Conservation (phyloP, 495 filamentous ascomycete species). For the Choiromyces venosus region DNA sequence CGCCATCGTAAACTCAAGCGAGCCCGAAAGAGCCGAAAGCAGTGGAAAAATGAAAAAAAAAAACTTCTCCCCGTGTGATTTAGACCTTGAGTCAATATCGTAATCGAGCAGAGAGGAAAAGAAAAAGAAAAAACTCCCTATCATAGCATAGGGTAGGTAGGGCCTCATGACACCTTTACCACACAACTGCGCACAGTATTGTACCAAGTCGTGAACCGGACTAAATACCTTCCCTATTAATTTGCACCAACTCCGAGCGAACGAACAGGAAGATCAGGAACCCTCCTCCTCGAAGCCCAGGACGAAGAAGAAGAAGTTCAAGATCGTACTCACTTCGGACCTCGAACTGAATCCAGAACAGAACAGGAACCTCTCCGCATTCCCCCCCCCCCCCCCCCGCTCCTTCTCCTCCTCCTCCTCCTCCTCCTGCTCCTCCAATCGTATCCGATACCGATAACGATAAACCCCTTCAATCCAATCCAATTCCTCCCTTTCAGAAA, state of each 20-base stretch:
- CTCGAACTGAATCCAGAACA: not conserved
- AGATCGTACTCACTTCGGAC: not conserved
- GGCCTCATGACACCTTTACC: not conserved
- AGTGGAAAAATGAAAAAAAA: constrained; percentile 9
- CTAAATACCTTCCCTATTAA: not conserved
- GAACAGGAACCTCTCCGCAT: not conserved
- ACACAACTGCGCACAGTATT: too few relatives aligned
- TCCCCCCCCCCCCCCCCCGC: not conserved
- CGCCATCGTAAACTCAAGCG: not conserved
- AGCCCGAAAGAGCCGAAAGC: not conserved
- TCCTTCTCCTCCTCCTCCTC: not conserved
- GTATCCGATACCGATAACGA: not conserved
- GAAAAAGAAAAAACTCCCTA: not conserved
- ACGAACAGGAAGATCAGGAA: not conserved
- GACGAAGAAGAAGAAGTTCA: not conserved
- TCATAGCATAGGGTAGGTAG: too few relatives aligned
- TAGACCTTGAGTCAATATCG: too few relatives aligned
- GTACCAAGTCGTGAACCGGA: not conserved
- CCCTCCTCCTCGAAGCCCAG: not conserved
- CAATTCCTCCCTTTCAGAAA: not conserved
- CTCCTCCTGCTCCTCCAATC: not conserved
- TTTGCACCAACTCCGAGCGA: not conserved
- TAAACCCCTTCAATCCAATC: not conserved
- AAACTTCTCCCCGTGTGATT: not conserved
- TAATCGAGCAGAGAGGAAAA: too few relatives aligned